phyloP scores from a whole-genome alignment of 768 basidiomycete genomes.

The Lentinus brumalis region DNA sequence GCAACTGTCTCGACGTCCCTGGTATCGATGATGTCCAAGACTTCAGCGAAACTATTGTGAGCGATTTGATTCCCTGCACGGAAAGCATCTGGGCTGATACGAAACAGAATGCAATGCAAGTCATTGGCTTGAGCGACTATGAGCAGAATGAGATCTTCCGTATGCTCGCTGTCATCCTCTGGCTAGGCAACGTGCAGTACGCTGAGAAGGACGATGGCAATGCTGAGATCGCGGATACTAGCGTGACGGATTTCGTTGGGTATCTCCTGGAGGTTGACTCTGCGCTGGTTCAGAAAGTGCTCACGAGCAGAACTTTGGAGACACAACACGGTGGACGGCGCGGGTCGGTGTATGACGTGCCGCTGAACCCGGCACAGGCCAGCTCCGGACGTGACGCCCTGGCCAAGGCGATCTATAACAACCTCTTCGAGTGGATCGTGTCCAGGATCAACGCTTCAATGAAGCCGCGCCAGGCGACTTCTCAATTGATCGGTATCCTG shows the following conservation, averaged over 20 bases:
- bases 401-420: constrained; percentile 96
- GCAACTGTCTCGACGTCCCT: constrained; percentile 88
- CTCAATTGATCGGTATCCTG: constrained; percentile 91
- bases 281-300: constrained; percentile 78
- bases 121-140: constrained; percentile 80
- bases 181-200: constrained; percentile 97
- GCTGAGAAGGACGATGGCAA: constrained; percentile 89
- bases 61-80: constrained; percentile 28
- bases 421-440: constrained; percentile 99
- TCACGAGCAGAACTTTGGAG: constrained; percentile 87
- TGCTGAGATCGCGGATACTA: constrained; percentile 73
- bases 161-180: constrained; percentile 88
- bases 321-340: constrained; percentile 90
- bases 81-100: constrained; percentile 4
- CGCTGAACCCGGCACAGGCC: constrained; percentile 91
- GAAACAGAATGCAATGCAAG: constrained; percentile 84
- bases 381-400: constrained; percentile 87
- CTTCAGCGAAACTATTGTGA: constrained; percentile 84
- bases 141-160: constrained; percentile 95
- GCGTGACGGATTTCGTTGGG: constrained; percentile 92
- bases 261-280: constrained; percentile 91
- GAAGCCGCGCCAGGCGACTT: constrained; percentile 75
- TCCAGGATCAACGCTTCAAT: constrained; percentile 94
- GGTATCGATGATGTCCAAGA: constrained; percentile 91
- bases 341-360: constrained; percentile 97